phyloP scores from a whole-genome alignment of 1,139 yeast species.

The Pichia sp. region DNA sequence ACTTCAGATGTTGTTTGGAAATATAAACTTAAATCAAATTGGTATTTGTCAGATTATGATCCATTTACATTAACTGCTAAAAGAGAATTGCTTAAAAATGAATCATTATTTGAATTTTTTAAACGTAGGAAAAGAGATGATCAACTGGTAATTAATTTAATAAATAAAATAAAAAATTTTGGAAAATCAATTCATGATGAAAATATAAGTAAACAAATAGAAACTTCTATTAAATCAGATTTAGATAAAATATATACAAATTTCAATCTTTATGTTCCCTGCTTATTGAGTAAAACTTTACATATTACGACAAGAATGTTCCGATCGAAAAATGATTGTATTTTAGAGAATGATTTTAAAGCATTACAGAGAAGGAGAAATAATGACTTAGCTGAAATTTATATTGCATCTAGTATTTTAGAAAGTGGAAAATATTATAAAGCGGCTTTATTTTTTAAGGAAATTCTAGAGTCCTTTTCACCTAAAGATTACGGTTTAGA shows the following conservation, averaged over 20 bases:
- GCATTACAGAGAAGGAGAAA: slow-evolving; percentile 6
- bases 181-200: background rate
- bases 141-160: background rate
- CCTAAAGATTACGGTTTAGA: too few species aligned
- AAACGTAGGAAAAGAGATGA: slow-evolving; percentile 8
- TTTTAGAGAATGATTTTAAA: slow-evolving; percentile 3
- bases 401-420: slow-evolving; percentile 16
- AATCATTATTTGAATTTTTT: slow-evolving; percentile 7
- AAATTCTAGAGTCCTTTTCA: too few species aligned
- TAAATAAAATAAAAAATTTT: slow-evolving; percentile 1
- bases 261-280: slow-evolving; percentile 16
- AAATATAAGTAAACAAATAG: background rate
- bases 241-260: slow-evolving; percentile 2
- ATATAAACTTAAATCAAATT: slow-evolving; percentile 4
- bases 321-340: background rate
- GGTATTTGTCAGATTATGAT: slow-evolving; percentile 9
- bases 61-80: slow-evolving; percentile 1
- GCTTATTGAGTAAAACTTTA: slow-evolving; percentile 14
- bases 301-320: slow-evolving; percentile 14
- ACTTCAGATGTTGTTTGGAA: slow-evolving; percentile 12
- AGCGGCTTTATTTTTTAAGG: too few species aligned
- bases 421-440: slow-evolving; percentile 7
- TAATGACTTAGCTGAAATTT: slow-evolving; percentile 11
- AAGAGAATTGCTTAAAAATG: background rate
- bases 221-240: background rate